Base-by-base conservation (phyloP, 176 grass and related monocot species). In the Leersia perrieri region DNA sequence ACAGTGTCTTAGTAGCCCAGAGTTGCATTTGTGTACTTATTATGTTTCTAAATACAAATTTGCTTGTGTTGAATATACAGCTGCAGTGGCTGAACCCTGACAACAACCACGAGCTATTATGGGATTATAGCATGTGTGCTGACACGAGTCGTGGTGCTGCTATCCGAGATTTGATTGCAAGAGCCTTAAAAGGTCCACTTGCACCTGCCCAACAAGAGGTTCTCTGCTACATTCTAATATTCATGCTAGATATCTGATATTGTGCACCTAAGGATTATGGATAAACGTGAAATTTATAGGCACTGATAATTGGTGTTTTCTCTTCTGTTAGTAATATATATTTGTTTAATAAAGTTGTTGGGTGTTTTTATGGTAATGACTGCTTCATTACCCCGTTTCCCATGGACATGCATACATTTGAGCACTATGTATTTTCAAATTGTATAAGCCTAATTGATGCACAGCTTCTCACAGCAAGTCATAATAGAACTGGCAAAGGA, bases 61-160 rank as follows among this genome's bases (percentile, higher is more conserved):
- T 60, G 57, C 33, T 86, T 88, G 8, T 84, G 29, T 5, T 76
- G 69, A 42, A 82, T 77, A 29, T 80, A 78, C 84, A 99, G 97
- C 75, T 96, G 74, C 85, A 91, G 33, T 99, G 97, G 97, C 33
- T 99, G 74, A 96, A 92, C 75, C 90, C 87, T 72, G 97, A 99
- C 68, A 99, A 99, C 69, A 95, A 92, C 63, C 97, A 99, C 26
- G 97, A 99, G 73, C 85, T 95, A 63, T 91, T 99, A 66, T 99
- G 97, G 97, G 97, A 99, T 88, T 92, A 91, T 85, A 78, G 90
- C 72, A 99, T 99, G 97, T 99, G 93, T 87, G 89, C 92, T 80
- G 97, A 95, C 53, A 96, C 97, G 2, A 99, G 91, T 69, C 81
- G 97, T 47, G 97, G 97, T 36, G 93, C 93, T 65, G 93, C 91